Conservation (phyloP, 2,329 filamentous ascomycete species). For the Claviceps citrina region DNA sequence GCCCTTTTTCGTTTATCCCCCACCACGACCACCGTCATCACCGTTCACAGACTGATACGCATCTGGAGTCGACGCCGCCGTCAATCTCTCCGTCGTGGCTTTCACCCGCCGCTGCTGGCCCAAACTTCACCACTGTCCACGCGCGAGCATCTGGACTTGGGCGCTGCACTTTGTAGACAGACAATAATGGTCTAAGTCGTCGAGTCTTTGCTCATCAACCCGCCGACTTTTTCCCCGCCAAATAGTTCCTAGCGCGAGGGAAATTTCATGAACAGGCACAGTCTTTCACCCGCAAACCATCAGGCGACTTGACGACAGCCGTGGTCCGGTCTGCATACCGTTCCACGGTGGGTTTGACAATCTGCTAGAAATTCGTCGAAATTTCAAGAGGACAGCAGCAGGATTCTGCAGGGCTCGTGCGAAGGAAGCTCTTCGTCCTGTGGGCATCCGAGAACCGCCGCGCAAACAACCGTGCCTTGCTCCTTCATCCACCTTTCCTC, state of each 20-base stretch:
- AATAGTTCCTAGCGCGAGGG: constrained; percentile 3
- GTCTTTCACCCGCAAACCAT: constrained; percentile 2
- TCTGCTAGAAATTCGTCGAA: constrained; percentile 9
- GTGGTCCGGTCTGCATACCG: constrained; percentile 26
- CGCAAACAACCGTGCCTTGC: constrained; percentile 8
- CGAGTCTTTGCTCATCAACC: not conserved
- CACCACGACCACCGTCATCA: not conserved
- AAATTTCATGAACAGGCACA: constrained; percentile 3
- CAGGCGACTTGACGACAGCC: constrained; percentile 16
- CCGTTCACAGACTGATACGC: no score
- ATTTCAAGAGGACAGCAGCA: constrained; percentile 6
- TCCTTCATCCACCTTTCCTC: constrained; percentile 14
- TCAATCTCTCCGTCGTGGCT: no score
- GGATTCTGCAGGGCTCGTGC: constrained; percentile 11
- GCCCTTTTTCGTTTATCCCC: not conserved
- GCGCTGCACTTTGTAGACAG: not conserved
- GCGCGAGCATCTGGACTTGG: not conserved
- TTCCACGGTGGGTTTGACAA: constrained; percentile 18
- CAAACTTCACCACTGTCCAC: not conserved
- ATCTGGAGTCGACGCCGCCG: no score
- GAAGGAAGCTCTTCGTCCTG: constrained; percentile 10
- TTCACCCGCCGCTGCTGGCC: not conserved
- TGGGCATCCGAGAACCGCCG: constrained; percentile 7
- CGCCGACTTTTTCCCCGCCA: not conserved
- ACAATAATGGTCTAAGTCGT: constrained; percentile 4